Evolutionary conservation across 2,329 filamentous ascomycete species (phyloP), one percentile per base, ranked within the genome.

Genomic region (Zymoseptoria brevis): DNA sequence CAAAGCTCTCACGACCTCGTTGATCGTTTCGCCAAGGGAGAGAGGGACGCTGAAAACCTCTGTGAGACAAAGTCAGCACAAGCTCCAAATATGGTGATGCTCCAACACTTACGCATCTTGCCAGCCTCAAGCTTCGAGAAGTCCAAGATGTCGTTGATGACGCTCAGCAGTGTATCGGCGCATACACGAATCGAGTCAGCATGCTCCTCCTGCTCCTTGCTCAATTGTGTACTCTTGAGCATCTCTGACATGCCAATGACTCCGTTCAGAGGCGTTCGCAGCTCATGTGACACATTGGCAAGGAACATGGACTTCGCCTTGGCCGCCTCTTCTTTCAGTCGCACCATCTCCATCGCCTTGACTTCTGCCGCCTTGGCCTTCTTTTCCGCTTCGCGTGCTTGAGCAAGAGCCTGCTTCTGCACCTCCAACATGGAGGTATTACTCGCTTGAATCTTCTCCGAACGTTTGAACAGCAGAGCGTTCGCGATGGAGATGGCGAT

Each of bases 301-400:
- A 82, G 68, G 71, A 93, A 93, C 59, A 92, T 89, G 2, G 86
- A 88, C 72, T 93, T 93, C 48, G 88, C 89, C 73, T 88, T 90
- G 21, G 88, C 88, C 9, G 89, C 89, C 72, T 93, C 89, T 70
- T 93, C 88, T 16, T 90, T 90, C 48, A 92, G 80, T 73, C 89
- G 87, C 71, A 92, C 88, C 71, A 90, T 90, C 61, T 86, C 83
- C 69, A 89, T 85, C 7, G 89, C 89, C 69, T 90, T 84, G 0
- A 87, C 84, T 71, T 92, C 88, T 0, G 89, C 89, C 56, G 83
- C 77, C 72, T 90, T 90, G 8, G 89, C 88, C 72, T 91, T 90
- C 61, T 81, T 81, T 72, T 92, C 88, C 0, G 88, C 86, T 61
- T 86, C 83, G 57, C 86, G 80, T 11, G 89, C 88, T 69, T 90